Evolutionary conservation across 2,329 filamentous ascomycete species (phyloP).

Genomic region (Venturia effusa): DNA sequence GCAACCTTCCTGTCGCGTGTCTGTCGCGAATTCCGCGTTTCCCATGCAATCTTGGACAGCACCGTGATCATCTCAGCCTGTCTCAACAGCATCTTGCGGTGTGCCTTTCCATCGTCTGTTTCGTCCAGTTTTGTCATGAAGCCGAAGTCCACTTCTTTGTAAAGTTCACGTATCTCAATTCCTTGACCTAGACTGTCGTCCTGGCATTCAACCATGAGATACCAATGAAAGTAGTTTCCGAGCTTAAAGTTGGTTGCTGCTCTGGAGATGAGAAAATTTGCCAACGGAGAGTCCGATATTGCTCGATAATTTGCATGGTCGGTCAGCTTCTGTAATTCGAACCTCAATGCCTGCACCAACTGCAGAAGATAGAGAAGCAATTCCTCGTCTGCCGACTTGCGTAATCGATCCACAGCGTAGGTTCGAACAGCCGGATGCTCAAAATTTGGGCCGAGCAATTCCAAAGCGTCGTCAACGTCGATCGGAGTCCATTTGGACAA

Average conservation of each 20-base stretch:
- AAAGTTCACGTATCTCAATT: constrained; percentile 68
- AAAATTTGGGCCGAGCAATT: constrained; percentile 84
- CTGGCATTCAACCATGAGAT: constrained; percentile 94
- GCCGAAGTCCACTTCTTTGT: constrained; percentile 86
- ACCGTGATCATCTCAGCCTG: constrained; percentile 86
- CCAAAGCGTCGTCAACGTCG: constrained; percentile 90
- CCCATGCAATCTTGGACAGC: constrained; percentile 77
- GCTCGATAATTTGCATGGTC: constrained; percentile 42
- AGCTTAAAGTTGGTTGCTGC: constrained; percentile 82
- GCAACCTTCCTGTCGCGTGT: constrained; percentile 73
- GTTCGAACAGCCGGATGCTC: constrained; percentile 80
- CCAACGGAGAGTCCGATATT: constrained; percentile 69
- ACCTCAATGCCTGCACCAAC: constrained; percentile 91
- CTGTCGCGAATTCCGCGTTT: constrained; percentile 71
- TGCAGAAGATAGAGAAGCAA: constrained; percentile 84
- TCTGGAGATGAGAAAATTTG: constrained; percentile 76
- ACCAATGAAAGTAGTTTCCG: constrained; percentile 96
- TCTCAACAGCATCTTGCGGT: constrained; percentile 64
- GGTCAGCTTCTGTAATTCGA: constrained; percentile 56
- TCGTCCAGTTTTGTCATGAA: constrained; percentile 85
- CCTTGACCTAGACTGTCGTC: constrained; percentile 67
- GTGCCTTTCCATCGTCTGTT: constrained; percentile 57
- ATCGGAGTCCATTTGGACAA: constrained; percentile 93
- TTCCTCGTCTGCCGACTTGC: constrained; percentile 88
- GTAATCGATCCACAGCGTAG: constrained; percentile 84